These are phyloP conservation scores for Oenanthe javanica DNA, from an alignment of 140 eudicot genomes.

Conservation along the genomic window DNA sequence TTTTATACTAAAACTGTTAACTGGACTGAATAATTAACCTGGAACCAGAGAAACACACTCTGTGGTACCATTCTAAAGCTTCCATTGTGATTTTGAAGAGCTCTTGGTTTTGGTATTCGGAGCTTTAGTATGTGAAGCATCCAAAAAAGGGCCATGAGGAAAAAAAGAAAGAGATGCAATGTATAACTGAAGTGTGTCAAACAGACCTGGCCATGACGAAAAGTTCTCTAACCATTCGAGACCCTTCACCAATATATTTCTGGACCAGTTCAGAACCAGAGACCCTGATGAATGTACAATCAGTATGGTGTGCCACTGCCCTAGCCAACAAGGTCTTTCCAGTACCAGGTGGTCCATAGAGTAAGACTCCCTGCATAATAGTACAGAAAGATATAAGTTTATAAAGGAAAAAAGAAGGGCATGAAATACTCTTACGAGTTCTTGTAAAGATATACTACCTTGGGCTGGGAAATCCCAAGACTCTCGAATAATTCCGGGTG, in stretches of 20 bases:
- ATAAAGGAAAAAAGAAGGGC: background rate
- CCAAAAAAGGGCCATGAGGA: background rate
- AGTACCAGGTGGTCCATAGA: conserved; percentile 17
- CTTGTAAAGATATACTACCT: conserved; percentile 12
- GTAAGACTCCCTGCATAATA: background rate
- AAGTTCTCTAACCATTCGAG: conserved; percentile 24
- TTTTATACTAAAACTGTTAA: background rate
- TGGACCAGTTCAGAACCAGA: conserved; percentile 20
- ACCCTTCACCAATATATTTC: conserved; percentile 21
- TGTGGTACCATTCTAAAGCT: background rate
- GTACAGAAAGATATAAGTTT: background rate
- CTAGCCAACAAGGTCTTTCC: conserved; percentile 16
- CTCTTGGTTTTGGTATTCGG: background rate
- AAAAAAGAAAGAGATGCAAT: background rate
- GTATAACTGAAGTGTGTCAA: background rate
- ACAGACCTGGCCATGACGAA: conserved; percentile 22
- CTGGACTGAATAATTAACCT: background rate
- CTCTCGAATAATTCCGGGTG: conserved; percentile 27
- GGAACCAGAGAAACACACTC: background rate
- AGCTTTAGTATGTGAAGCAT: background rate
- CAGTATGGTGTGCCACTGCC: conserved; percentile 19
- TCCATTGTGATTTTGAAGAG: background rate
- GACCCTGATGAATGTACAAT: conserved; percentile 18
- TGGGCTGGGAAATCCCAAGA: conserved; percentile 31
- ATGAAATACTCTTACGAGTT: background rate